Evolutionary conservation across 495 filamentous ascomycete species (phyloP).

Genomic region (Aspergillus diversus): DNA sequence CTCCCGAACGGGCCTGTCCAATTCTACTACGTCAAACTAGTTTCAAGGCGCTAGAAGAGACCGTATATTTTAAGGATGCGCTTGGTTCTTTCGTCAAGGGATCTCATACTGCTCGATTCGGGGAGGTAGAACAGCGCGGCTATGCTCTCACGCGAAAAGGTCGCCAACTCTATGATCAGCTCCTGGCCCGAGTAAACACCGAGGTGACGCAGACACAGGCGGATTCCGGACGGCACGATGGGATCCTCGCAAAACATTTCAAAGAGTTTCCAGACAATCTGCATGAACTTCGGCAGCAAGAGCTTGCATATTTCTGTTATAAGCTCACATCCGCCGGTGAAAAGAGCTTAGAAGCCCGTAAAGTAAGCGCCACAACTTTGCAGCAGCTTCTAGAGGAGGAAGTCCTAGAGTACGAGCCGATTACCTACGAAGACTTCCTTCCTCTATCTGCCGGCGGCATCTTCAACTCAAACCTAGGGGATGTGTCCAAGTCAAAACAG

Average conservation of each 20-base stretch:
- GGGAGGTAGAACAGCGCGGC: conserved; percentile 49
- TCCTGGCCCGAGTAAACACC: conserved; percentile 34
- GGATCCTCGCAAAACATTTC: conserved; percentile 31
- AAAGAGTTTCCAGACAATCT: conserved; percentile 37
- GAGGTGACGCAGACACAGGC: conserved; percentile 16
- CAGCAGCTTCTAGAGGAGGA: conserved; percentile 29
- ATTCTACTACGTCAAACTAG: conserved; percentile 49
- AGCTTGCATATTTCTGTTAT: conserved; percentile 41
- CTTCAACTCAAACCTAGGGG: conserved; percentile 45
- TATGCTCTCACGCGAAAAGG: conserved; percentile 44
- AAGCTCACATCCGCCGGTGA: conserved; percentile 19
- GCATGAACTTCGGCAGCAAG: conserved; percentile 26
- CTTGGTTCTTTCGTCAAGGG: conserved; percentile 28
- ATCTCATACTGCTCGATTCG: conserved; percentile 47
- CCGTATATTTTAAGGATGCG: conserved; percentile 34
- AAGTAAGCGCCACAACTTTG: conserved; percentile 12
- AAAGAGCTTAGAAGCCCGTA: conserved; percentile 5
- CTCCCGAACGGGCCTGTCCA: conserved; percentile 37
- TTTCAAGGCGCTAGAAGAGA: conserved; percentile 46
- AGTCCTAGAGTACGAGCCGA: conserved; percentile 34
- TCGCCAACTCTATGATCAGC: conserved; percentile 41
- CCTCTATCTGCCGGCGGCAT: conserved; percentile 48
- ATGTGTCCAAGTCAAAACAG: conserved; percentile 22
- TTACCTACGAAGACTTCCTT: conserved; percentile 50
- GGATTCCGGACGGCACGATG: conserved; percentile 22